Base-by-base conservation (phyloP, 2,329 filamentous ascomycete species). In the Lasiodiplodia citricola region DNA sequence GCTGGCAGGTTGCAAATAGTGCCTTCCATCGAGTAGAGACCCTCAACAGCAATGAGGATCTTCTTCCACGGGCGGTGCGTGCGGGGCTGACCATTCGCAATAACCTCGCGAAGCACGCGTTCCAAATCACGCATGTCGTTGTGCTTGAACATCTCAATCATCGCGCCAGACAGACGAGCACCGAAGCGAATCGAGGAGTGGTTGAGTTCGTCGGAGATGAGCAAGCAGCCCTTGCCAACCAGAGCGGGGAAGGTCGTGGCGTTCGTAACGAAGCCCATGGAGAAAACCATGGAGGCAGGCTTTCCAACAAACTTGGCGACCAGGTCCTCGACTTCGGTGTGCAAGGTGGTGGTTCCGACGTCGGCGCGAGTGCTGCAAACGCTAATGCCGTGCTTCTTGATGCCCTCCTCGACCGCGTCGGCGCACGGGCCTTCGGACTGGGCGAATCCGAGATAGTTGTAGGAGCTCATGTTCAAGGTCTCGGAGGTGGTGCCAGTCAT, bases 11-110 rank as follows among this genome's bases (percentile, higher is more conserved):
- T 96, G 81, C 93, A 96, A 92, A 99, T 97, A 73, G 94, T 97
- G 60, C 96, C 96, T 83, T 99, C 96, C 96, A 99, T 99, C 0
- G 95, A 98, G 86, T 99, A 99, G 23, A 99, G 87, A 74, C 96
- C 96, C 80, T 99, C 96, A 47, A 99, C 93, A 47, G 95, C 94
- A 55, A 99, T 92, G 64, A 99, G 81, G 70, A 99, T 98, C 88
- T 98, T 99, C 87, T 97, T 97, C 96, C 96, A 99, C 1, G 96
- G 96, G 37, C 96, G 92, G 81, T 99, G 96, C n/a, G 95, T 99
- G 73, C 96, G 92, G 66, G 96, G 96, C 79, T 99, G 96, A 55
- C 96, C 96, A 82, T 98, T 95, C 16, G 95, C 94, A 77, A 99
- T 98, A 72, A 90, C 92, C 78, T 98, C 94, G 52, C 96, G 91